Evolutionary conservation across 495 filamentous ascomycete species (phyloP), one percentile per base, ranked within the genome.

Genomic region (Aspergillus olivimuriae): DNA sequence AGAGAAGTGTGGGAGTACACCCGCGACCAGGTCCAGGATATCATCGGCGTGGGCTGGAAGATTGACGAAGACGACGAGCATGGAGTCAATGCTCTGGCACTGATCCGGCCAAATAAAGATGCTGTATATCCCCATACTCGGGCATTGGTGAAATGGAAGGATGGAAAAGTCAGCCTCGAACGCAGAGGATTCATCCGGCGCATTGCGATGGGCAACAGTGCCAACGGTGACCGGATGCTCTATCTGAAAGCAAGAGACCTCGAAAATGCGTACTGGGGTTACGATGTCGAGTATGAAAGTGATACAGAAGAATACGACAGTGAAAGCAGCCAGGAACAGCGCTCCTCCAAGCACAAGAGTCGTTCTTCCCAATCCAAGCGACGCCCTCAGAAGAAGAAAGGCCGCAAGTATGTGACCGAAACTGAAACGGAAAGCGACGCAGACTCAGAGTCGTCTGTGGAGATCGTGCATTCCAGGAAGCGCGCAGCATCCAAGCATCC

Each of bases 201-300:
- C 46, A 52, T 57, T 8, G 46, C 22, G 14, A 44, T 23, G 18
- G 45, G 48, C 35, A 51, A 40, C 2, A 8, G 33, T 6, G 23
- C 50, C 12, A 45, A 58, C 22, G 34, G 46, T 4, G 45, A 58
- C 35, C 41, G 41, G 23, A 20, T 55, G 37, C 50, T 58, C 22
- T 58, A 50, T 44, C 41, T 53, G 24, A 58, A 58, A 39, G 55
- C 55, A 0, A 16, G 43, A 14, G 52, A 58, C n/a, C 39, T 50
- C 1, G 44, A 58, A 37, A 15, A 4, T 23, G 34, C 32, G 16
- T 34, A 16, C 19, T 34, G n/a, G 33, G 33, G 33, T 14, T 4
- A 34, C 19, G n/a, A 34, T 17, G n/a, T 34, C n/a, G 33, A 34
- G 33, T 14, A 34, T 16, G 16, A 34, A 14, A 16, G 33, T 34